Percentiles rank a stretch among this genome's conserved stretches.
These are phyloP conservation scores for Viola odorata DNA, from an alignment of 345 rosid genomes.

Conservation along the genomic window DNA sequence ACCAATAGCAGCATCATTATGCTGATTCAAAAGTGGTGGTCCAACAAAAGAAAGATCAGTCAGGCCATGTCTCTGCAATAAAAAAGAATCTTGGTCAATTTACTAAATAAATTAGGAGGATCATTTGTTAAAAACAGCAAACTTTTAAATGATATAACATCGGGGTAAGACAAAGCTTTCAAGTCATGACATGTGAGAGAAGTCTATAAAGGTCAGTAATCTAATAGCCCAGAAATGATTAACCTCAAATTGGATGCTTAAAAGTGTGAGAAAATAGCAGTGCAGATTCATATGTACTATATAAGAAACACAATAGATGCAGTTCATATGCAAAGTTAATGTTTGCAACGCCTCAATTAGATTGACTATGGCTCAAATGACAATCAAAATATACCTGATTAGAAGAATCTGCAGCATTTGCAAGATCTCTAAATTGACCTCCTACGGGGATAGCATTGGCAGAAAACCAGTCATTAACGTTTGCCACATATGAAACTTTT, in stretches of 20 bases:
- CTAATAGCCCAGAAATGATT: no score
- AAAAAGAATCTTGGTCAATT: constrained; percentile 12
- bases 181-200: background rate
- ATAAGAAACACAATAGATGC: background rate
- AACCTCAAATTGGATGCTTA: no score
- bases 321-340: background rate
- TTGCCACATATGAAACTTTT: constrained; percentile 59
- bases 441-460: constrained; percentile 67
- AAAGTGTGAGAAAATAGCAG: background rate
- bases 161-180: background rate
- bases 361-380: background rate
- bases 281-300: background rate
- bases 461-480: constrained; percentile 62
- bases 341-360: background rate
- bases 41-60: constrained; percentile 50
- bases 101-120: background rate
- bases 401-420: constrained; percentile 27
- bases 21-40: constrained; percentile 64
- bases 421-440: constrained; percentile 67
- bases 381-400: constrained; percentile 44
- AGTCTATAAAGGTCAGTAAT: no score
- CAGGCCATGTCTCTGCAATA: constrained; percentile 50
- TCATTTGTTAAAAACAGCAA: no score
- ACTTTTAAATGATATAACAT: constrained; percentile 3
- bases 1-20: constrained; percentile 56